Base-by-base conservation (phyloP, 306 rosid species). In the Vigna unguiculata region DNA sequence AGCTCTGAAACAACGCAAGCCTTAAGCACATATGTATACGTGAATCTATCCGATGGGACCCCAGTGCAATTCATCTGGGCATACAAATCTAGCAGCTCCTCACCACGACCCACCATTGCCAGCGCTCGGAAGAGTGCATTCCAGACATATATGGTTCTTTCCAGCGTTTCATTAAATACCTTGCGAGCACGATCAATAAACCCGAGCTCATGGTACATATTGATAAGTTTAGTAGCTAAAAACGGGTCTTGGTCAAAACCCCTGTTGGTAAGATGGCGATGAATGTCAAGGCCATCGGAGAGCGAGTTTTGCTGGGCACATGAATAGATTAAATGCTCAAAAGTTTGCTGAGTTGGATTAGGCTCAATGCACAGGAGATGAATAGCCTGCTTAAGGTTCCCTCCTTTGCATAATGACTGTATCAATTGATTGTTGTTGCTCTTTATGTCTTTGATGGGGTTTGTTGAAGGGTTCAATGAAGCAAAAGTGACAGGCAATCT, bases 81-180 rank as follows among this genome's bases (percentile, higher is more conserved):
- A 80, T 91, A 94, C 86, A 92, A 81, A 47, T 86, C 80, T 38
- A 91, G 69, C 43, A 90, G 86, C 61, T 94, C 90, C 71, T 78
- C 73, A 12, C 98, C 98, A 72, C 19, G 82, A 61, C 97, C 96
- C 43, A 52, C 91, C 93, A 86, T 76, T 7, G 97, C 85, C 74
- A 94, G 83, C 1, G 91, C 97, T 51, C 90, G 86, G 12, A 94
- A 89, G 47, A 91, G 30, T 40, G 98, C 98, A 80, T 90, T 91
- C 97, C 98, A 91, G 17, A 94, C 96, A 86, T 85, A 94, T 13
- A 94, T 91, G 24, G 96, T 91, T 83, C 87, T 91, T 5, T 87
- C 80, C 17, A 12, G 87, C 64, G 93, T 88, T 86, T 81, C 86
- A 82, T 87, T 90, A 34, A 94, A 94, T 78, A 91, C 97, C 84